Evolutionary conservation across 306 rosid species (phyloP).

Genomic region (Citrullus mucosospermus): DNA sequence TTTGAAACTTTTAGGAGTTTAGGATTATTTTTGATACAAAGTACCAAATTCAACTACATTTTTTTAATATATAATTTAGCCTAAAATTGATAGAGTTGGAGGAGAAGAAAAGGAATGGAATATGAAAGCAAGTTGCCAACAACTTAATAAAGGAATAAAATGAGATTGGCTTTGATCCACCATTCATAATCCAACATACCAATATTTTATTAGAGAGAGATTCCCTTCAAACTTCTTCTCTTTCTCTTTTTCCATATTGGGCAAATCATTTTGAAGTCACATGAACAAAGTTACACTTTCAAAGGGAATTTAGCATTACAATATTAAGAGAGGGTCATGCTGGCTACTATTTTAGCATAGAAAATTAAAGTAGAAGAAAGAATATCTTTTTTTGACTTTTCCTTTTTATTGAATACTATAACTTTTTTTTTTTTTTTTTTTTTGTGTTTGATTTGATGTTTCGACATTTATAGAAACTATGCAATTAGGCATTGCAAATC

Average conservation of each 20-base stretch:
- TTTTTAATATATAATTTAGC: too few relatives aligned
- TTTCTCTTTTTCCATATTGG: not conserved
- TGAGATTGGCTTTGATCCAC: not conserved
- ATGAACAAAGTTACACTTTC: not conserved
- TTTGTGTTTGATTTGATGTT: not conserved
- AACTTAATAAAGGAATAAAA: not conserved
- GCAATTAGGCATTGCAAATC: not conserved
- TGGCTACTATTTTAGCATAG: not conserved
- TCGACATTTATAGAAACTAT: not conserved
- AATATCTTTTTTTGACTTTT: not conserved
- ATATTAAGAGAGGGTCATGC: not conserved
- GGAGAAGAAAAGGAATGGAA: not conserved
- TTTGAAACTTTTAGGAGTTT: too few relatives aligned
- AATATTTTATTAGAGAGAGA: not conserved
- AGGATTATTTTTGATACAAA: too few relatives aligned
- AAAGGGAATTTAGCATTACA: not conserved
- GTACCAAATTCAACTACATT: too few relatives aligned
- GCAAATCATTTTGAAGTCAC: slow-evolving; percentile 3
- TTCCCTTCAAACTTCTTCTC: not conserved
- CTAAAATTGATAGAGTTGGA: too few relatives aligned
- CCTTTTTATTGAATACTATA: not conserved
- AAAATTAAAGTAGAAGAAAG: not conserved
- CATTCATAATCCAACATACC: not conserved
- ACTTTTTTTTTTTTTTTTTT: not conserved
- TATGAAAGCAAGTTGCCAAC: not conserved